These are phyloP conservation scores for Paecilomyces variotii DNA, from an alignment of 2,329 filamentous ascomycete genomes.

Conservation along the genomic window DNA sequence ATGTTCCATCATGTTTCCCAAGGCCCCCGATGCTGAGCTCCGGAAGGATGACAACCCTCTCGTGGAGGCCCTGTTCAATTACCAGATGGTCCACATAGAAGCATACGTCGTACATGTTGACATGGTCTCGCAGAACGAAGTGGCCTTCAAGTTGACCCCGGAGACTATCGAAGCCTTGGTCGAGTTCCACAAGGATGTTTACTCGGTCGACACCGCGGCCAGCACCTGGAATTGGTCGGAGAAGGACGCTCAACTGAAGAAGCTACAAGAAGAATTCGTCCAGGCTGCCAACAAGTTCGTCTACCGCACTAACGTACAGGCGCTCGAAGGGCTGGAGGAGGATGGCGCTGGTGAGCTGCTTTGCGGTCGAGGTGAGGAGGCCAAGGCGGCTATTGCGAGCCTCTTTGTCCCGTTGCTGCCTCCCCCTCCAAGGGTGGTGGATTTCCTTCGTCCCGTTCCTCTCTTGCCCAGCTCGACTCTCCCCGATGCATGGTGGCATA, in stretches of 20 bases:
- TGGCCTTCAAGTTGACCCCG: conserved; percentile 92
- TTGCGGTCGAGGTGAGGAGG: conserved; percentile 83
- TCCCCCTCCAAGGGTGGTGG: conserved; percentile 79
- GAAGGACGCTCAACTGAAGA: conserved; percentile 94
- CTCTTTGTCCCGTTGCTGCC: conserved; percentile 80
- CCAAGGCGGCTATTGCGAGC: conserved; percentile 76
- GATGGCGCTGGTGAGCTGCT: conserved; percentile 91
- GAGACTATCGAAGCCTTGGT: conserved; percentile 91
- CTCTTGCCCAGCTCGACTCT: conserved; percentile 75
- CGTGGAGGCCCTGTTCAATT: conserved; percentile 83
- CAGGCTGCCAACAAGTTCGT: conserved; percentile 97
- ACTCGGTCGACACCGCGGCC: conserved; percentile 82
- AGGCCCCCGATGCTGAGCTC: conserved; percentile 77
- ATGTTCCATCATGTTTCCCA: conserved; percentile 85
- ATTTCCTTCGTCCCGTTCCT: conserved; percentile 78
- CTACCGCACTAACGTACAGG: conserved; percentile 78
- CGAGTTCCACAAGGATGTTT: conserved; percentile 93
- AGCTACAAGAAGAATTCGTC: conserved; percentile 92
- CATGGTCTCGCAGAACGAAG: conserved; percentile 95
- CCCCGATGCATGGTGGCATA: conserved; percentile 72
- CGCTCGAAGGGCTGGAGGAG: conserved; percentile 91
- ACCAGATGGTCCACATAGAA: conserved; percentile 86
- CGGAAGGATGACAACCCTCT: conserved; percentile 73
- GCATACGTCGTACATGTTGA: conserved; percentile 98
- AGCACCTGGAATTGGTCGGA: conserved; percentile 92